phyloP scores from a whole-genome alignment of 1,284 basidiomycete genomes.

The Pulveroboletus sp. region DNA sequence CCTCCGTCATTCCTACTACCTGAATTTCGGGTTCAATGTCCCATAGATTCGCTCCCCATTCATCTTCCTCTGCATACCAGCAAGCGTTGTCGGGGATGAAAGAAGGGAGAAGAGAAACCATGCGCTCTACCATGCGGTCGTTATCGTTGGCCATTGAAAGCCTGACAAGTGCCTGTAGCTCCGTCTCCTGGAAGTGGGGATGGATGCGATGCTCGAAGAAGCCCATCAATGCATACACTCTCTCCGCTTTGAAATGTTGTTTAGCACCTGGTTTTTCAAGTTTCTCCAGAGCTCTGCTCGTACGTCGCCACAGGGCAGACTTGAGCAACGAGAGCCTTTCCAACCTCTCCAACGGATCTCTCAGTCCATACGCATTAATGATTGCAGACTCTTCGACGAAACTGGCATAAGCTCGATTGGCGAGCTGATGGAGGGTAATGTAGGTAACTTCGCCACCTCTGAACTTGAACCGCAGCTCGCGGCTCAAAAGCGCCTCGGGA shows the following conservation, averaged over 20 bases:
- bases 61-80: constrained; percentile 28
- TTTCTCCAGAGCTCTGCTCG: neutral
- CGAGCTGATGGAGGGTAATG: constrained; percentile 30
- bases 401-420: constrained; percentile 24
- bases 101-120: constrained; percentile 25
- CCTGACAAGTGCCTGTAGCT: constrained; percentile 28
- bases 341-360: constrained; percentile 31
- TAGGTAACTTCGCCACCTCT: constrained; percentile 10
- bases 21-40: constrained; percentile 30
- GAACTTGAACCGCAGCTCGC: constrained; percentile 21
- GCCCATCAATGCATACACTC: constrained; percentile 33
- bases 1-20: constrained; percentile 28
- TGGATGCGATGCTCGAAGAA: constrained; percentile 33
- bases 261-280: neutral
- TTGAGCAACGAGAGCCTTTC: constrained; percentile 29
- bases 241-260: constrained; percentile 20
- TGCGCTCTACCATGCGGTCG: constrained; percentile 29
- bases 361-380: constrained; percentile 26
- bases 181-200: constrained; percentile 24
- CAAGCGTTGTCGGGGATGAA: neutral
- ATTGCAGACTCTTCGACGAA: constrained; percentile 27
- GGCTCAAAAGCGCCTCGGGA: constrained; percentile 27
- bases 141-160: constrained; percentile 34
- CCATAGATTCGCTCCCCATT: constrained; percentile 27
- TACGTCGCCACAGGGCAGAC: constrained; percentile 30